Evolutionary conservation across 768 basidiomycete genomes (phyloP), one percentile per base, ranked within the genome.

Genomic region (Tephrocybe rancida): DNA sequence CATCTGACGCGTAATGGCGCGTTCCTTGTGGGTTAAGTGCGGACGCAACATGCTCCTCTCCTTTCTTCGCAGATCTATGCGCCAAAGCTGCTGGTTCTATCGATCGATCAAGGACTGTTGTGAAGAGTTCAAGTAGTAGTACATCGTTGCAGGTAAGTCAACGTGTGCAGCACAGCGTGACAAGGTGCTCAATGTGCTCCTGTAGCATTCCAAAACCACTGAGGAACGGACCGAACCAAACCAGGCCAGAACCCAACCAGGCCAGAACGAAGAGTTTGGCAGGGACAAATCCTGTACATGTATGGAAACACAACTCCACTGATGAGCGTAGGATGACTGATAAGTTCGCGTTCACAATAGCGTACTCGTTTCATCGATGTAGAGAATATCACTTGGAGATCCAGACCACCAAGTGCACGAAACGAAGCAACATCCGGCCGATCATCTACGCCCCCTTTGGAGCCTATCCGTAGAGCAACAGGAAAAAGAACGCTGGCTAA

Each of bases 81-180:
- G n/a, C n/a, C n/a, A n/a, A n/a, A n/a, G n/a, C n/a, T n/a, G n/a
- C n/a, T n/a, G n/a, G n/a, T n/a, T n/a, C n/a, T n/a, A n/a, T n/a
- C n/a, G n/a, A n/a, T n/a, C n/a, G n/a, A n/a, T 16, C 43, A 18
- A 29, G 25, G 14, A 27, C 13, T 4, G 21, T 3, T 39, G 39
- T 45, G 44, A 46, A 52, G 21, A 46, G 44, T 37, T 44, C 50
- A 21, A 43, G 38, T n/a, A 16, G 42, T 7, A 44, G 9, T 24
- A 44, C 16, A 22, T 19, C 21, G 10, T 26, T 43, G 13, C 25
- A 24, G 11, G 21, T 43, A 5, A 25, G n/a, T n/a, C 5, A 7
- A 37, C 35, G 14, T 37, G n/a, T 16, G 35, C 4, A 13, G 10
- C 11, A 9, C 13, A 13, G n/a, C 30, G 30, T 32, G 7, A 32